Evolutionary conservation across 345 rosid species (phyloP).

Genomic region (Eucalyptus virginea): DNA sequence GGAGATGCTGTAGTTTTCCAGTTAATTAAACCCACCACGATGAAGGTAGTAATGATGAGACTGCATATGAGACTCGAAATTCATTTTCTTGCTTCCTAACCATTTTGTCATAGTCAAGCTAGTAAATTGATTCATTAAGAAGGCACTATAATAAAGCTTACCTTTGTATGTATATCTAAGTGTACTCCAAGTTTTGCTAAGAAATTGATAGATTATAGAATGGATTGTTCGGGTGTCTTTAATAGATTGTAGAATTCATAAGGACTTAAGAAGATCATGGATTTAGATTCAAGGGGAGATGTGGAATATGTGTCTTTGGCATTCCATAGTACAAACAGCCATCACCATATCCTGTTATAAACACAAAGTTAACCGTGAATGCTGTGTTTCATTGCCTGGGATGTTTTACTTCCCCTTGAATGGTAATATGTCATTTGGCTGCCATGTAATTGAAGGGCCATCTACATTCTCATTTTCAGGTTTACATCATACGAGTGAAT

Average conservation of each 20-base stretch:
- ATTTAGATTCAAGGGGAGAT: neutral
- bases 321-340: neutral
- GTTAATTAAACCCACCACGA: constrained; percentile 22
- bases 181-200: neutral
- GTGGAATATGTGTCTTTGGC: neutral
- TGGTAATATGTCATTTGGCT: neutral
- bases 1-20: constrained; percentile 62
- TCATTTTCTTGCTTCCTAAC: neutral
- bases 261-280: neutral
- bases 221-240: neutral
- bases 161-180: neutral
- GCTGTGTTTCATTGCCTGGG: neutral
- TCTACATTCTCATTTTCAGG: constrained; percentile 5
- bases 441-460: neutral
- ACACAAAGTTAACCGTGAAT: neutral
- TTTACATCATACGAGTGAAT: constrained; percentile 23
- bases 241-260: neutral
- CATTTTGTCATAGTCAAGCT: neutral
- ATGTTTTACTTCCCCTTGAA: neutral
- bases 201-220: neutral
- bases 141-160: neutral
- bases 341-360: neutral
- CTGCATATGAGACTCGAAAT: neutral
- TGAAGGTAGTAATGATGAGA: constrained; percentile 24
- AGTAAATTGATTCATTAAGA: neutral